phyloP scores from a whole-genome alignment of 140 eudicot genomes.

The Oenanthe javanica region DNA sequence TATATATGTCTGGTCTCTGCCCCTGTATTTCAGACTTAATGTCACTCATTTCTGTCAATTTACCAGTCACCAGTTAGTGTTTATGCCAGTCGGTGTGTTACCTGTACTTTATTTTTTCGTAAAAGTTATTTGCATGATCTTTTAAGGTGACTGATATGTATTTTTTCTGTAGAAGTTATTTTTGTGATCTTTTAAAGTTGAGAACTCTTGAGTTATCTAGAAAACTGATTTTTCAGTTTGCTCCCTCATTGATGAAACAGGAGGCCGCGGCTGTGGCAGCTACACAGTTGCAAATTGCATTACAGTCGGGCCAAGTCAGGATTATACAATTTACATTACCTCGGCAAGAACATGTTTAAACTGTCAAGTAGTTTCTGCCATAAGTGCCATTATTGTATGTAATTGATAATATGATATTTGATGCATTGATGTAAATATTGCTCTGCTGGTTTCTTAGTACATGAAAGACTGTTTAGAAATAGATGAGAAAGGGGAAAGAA shows the following conservation, averaged over 20 bases:
- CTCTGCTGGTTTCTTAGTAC: neutral
- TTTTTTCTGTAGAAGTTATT: neutral
- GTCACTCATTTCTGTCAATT: neutral
- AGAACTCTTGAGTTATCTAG: neutral
- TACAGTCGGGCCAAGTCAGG: conserved; percentile 70
- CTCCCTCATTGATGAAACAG: conserved; percentile 26
- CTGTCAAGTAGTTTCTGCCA: neutral
- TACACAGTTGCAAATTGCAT: conserved; percentile 65
- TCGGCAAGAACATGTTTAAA: conserved; percentile 19
- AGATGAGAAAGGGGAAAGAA: neutral
- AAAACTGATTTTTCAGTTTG: neutral
- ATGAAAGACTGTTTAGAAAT: neutral
- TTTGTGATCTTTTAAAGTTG: neutral
- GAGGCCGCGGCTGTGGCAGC: conserved; percentile 95
- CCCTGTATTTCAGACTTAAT: neutral
- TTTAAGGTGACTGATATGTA: neutral
- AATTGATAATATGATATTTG: neutral
- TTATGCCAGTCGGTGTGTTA: neutral
- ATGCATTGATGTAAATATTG: neutral
- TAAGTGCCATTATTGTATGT: neutral
- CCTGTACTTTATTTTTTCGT: neutral
- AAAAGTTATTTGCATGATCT: neutral
- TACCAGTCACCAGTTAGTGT: neutral
- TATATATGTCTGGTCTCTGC: conserved; percentile 11
- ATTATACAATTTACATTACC: conserved; percentile 64